A percentile compares a stretch with the other conserved stretches of the same genome.
Evolutionary conservation across 192 early-diverging fungal species (phyloP).

Genomic region (Coemansia furcata): DNA sequence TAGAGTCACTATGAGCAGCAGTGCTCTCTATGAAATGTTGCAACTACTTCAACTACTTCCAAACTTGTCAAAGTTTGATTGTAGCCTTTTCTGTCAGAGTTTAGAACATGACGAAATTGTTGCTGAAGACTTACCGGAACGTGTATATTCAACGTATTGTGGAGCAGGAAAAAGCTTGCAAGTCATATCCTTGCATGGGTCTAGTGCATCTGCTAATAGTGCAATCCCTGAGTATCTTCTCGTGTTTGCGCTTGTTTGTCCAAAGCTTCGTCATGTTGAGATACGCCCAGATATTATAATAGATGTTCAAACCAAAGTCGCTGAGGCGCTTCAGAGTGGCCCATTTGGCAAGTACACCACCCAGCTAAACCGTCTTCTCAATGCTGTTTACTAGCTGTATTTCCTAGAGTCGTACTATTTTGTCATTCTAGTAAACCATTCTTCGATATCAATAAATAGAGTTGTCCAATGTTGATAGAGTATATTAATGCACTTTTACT

Average conservation of each 20-base stretch:
- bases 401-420: background rate
- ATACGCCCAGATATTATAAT: background rate
- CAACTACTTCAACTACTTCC: background rate
- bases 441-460: background rate
- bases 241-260: background rate
- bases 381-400: background rate
- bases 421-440: background rate
- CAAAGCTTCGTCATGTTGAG: background rate
- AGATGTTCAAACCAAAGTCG: background rate
- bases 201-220: background rate
- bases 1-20: fast-evolving
- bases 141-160: background rate
- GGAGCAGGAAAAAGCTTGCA: background rate
- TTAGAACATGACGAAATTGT: background rate
- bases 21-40: background rate
- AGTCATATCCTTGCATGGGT: background rate
- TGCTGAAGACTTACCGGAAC: background rate
- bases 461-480: background rate
- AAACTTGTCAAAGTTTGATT: background rate
- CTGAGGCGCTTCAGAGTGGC: background rate
- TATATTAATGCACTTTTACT: background rate
- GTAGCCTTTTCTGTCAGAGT: background rate
- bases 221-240: background rate
- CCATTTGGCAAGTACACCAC: background rate
- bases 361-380: background rate